Percentiles rank a stretch among this genome's conserved stretches.
Conservation (phyloP, 164 flowering plant genomes). For the Hamamelis virginiana region DNA sequence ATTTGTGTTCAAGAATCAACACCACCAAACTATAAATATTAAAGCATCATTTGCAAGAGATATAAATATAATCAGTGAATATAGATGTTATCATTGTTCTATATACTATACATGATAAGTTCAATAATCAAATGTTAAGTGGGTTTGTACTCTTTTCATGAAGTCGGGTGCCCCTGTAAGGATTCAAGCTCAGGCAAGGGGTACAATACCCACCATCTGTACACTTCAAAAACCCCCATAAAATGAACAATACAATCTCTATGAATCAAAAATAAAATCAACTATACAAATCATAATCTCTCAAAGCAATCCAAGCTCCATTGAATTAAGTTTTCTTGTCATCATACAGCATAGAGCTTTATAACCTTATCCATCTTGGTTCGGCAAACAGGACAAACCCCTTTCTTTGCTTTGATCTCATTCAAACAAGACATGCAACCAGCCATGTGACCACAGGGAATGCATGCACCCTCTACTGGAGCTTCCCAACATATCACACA, state of each 20-base stretch:
- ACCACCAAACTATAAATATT: background rate
- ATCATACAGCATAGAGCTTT: constrained; percentile 15
- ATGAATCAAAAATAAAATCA: no score
- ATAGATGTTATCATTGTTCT: no score
- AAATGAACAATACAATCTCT: no score
- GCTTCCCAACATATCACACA: constrained; percentile 22
- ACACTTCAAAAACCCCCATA: no score
- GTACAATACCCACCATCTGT: no score
- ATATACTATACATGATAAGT: no score
- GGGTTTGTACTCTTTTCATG: no score
- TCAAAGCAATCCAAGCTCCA: no score
- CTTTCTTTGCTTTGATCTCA: constrained; percentile 18
- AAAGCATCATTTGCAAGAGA: background rate
- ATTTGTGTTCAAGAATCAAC: background rate
- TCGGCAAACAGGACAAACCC: constrained; percentile 18
- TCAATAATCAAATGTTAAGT: no score
- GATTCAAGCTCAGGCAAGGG: no score
- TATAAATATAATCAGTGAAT: background rate
- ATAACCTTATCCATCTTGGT: constrained; percentile 13
- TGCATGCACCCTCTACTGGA: constrained; percentile 19
- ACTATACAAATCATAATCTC: no score
- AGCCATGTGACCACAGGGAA: constrained; percentile 25
- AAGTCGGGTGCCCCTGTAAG: no score
- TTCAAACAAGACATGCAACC: constrained; percentile 19
- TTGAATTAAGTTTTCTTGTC: background rate